A percentile compares a stretch with the other conserved stretches of the same genome.
Evolutionary conservation across 345 rosid genomes (phyloP).

Genomic region (Eucalyptus globulus): DNA sequence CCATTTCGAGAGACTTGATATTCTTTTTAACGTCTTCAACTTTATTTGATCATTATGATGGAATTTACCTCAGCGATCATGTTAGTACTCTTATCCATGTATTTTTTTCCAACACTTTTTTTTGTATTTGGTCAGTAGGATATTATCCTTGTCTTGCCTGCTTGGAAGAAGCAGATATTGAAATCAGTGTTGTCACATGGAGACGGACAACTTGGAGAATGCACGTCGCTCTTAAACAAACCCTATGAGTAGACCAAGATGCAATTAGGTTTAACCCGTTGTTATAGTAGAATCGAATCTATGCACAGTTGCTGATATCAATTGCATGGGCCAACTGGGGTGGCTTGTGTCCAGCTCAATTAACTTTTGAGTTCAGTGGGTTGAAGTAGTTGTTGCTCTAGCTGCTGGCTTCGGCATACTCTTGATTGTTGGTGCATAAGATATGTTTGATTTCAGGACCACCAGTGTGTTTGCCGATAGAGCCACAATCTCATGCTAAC

Average conservation of each 20-base stretch:
- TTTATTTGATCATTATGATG: too few relatives aligned
- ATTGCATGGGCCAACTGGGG: background rate
- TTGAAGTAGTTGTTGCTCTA: background rate
- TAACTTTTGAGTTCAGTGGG: background rate
- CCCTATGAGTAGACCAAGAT: background rate
- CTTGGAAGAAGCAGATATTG: background rate
- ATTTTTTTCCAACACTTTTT: background rate
- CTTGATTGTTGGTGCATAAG: too few relatives aligned
- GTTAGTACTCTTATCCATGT: background rate
- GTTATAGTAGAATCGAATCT: background rate
- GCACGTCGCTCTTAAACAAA: background rate
- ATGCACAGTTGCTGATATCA: background rate
- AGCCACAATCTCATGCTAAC: too few relatives aligned
- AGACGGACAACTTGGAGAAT: background rate
- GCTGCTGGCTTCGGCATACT: background rate
- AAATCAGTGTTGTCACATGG: background rate
- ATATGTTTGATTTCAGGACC: too few relatives aligned
- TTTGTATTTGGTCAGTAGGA: background rate
- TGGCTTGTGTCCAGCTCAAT: background rate
- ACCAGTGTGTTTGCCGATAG: too few relatives aligned
- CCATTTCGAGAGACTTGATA: background rate
- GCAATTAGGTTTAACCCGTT: background rate
- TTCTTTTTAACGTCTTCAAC: fast-evolving
- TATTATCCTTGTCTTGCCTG: background rate
- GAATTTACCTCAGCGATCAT: too few relatives aligned